Conservation (phyloP, 768 basidiomycete species). For the Pulveroboletus sp. region DNA sequence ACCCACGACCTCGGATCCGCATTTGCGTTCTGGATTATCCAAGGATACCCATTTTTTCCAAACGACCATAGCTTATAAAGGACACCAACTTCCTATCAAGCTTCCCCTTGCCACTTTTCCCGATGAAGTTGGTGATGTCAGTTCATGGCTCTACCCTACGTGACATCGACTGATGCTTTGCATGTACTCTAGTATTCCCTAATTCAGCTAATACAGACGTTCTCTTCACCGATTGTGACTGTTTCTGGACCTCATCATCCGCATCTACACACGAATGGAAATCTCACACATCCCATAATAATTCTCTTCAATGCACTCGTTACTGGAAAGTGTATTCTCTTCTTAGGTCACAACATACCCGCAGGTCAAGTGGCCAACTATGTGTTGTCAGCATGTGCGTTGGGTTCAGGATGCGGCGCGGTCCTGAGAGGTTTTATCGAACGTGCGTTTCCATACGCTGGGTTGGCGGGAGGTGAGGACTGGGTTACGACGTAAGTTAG, state of each 20-base stretch:
- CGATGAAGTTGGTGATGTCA: slow-evolving; percentile 94
- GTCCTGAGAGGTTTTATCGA: slow-evolving; percentile 83
- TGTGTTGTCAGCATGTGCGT: slow-evolving; percentile 90
- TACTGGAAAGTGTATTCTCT: slow-evolving; percentile 94
- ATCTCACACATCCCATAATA: slow-evolving; percentile 88
- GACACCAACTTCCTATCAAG: slow-evolving; percentile 81
- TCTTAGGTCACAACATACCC: slow-evolving; percentile 84
- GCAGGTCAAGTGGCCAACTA: slow-evolving; percentile 88
- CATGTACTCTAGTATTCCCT: slow-evolving; percentile 69
- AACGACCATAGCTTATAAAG: slow-evolving; percentile 78
- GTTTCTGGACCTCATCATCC: slow-evolving; percentile 79
- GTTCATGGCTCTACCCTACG: slow-evolving; percentile 28
- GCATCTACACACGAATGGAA: slow-evolving; percentile 89
- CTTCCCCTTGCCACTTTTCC: slow-evolving; percentile 86
- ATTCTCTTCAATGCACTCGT: slow-evolving; percentile 94
- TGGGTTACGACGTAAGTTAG: slow-evolving; percentile 78
- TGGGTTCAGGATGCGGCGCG: slow-evolving; percentile 86
- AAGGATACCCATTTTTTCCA: slow-evolving; percentile 96
- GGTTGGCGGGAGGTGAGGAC: slow-evolving; percentile 81
- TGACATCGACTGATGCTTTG: slow-evolving; percentile 9
- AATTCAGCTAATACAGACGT: slow-evolving; percentile 83
- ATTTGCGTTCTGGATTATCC: slow-evolving; percentile 43
- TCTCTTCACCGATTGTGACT: slow-evolving; percentile 54
- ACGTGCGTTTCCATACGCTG: slow-evolving; percentile 93
- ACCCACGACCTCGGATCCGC: slow-evolving; percentile 43